Evolutionary conservation across 2,329 filamentous ascomycete species (phyloP).

Genomic region (Colletotrichum sp.): DNA sequence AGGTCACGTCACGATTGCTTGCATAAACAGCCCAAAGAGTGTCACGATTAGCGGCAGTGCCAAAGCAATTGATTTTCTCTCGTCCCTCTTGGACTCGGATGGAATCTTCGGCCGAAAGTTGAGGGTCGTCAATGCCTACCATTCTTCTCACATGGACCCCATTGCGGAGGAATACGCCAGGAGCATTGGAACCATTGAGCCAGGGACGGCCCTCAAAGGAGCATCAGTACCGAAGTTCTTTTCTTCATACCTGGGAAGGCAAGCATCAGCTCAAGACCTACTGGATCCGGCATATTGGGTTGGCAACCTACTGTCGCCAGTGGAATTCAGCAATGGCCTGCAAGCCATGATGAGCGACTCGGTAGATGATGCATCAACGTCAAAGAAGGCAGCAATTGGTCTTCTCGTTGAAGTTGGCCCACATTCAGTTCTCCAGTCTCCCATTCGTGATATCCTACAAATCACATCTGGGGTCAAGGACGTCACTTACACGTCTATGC

Average conservation of each 20-base stretch:
- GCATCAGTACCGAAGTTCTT: not conserved
- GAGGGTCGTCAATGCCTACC: conserved; percentile 20
- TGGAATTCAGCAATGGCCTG: not conserved
- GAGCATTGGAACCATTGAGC: not conserved
- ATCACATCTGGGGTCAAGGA: too few species aligned
- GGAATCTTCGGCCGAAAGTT: conserved; percentile 23
- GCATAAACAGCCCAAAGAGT: conserved; percentile 58
- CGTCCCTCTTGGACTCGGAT: conserved; percentile 16
- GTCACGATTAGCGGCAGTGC: conserved; percentile 47
- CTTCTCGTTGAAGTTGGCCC: not conserved
- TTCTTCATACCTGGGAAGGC: not conserved
- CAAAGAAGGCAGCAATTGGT: not conserved
- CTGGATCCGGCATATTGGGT: not conserved
- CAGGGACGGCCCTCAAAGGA: fast-evolving
- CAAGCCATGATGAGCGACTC: not conserved
- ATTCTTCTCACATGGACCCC: conserved; percentile 22
- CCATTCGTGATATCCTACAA: not conserved
- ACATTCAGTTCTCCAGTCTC: not conserved
- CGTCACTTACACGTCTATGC: not conserved
- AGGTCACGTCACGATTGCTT: conserved; percentile 31
- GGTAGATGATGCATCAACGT: not conserved
- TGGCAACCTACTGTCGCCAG: not conserved
- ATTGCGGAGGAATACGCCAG: conserved; percentile 26
- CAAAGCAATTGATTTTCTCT: conserved; percentile 30
- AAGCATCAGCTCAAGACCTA: not conserved